phyloP scores from a whole-genome alignment of 306 rosid genomes.

The Argentina anserina region DNA sequence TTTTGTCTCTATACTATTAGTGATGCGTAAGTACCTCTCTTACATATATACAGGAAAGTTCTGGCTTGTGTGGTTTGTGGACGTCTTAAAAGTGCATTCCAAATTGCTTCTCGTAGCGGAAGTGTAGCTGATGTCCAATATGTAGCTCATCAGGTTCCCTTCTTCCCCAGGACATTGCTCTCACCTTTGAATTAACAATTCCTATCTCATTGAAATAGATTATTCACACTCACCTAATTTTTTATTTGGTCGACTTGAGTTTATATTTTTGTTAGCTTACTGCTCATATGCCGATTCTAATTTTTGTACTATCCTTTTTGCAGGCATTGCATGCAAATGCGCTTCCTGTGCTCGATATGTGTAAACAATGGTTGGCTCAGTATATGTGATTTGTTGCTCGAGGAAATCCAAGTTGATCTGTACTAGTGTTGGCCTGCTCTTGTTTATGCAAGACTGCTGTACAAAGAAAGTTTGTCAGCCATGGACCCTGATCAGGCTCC shows the following conservation, averaged over 20 bases:
- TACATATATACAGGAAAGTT: constrained; percentile 71
- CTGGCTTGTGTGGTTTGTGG: constrained; percentile 99
- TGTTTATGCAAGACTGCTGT: constrained; percentile 11
- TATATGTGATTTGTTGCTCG: constrained; percentile 57
- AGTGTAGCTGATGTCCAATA: constrained; percentile 99
- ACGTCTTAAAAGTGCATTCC: constrained; percentile 97
- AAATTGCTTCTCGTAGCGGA: constrained; percentile 97
- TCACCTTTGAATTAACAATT: background rate
- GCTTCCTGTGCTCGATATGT: constrained; percentile 97
- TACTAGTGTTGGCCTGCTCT: constrained; percentile 20
- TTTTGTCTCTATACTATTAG: background rate
- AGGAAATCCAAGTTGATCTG: constrained; percentile 2
- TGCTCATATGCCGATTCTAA: constrained; percentile 4
- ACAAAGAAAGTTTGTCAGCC: constrained; percentile 15
- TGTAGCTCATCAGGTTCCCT: constrained; percentile 93
- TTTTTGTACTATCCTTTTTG: constrained; percentile 30
- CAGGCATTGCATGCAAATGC: constrained; percentile 98
- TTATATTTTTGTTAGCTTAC: background rate
- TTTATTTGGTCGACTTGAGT: background rate
- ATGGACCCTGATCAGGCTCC: constrained; percentile 11
- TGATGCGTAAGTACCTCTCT: background rate
- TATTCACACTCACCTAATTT: background rate
- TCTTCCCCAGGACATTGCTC: constrained; percentile 16
- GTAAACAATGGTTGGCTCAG: constrained; percentile 98
- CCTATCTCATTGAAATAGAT: background rate